Evolutionary conservation across 1,284 basidiomycete species (phyloP).

Genomic region (Malassezia brasiliensis): DNA sequence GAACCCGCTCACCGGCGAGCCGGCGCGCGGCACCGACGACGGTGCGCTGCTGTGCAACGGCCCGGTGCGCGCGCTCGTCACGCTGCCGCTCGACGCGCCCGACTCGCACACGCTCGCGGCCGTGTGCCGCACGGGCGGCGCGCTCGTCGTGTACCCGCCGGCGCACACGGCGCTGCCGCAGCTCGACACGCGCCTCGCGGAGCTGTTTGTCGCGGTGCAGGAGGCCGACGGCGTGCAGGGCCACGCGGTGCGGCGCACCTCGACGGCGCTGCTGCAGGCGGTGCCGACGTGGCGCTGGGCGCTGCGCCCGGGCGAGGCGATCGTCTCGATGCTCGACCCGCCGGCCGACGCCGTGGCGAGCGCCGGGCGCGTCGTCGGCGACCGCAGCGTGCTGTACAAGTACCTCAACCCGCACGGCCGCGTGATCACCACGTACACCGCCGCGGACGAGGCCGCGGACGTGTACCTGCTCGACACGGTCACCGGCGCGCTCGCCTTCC

Average conservation of each 20-base stretch:
- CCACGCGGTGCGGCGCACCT: constrained; percentile 17
- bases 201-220: constrained; percentile 22
- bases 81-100: constrained; percentile 16
- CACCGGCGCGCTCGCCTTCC: constrained; percentile 64
- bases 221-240: constrained; percentile 20
- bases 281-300: constrained; percentile 25
- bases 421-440: constrained; percentile 58
- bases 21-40: constrained; percentile 20
- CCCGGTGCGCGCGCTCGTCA: not conserved
- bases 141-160: constrained; percentile 24
- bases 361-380: constrained; percentile 67
- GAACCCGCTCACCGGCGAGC: constrained; percentile 41
- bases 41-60: constrained; percentile 3
- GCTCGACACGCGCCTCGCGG: constrained; percentile 21
- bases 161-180: constrained; percentile 23
- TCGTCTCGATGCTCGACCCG: constrained; percentile 22
- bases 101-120: constrained; percentile 55
- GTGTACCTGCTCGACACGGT: constrained; percentile 68
- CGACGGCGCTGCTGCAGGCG: not conserved
- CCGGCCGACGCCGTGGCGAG: constrained; percentile 21
- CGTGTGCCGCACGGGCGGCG: constrained; percentile 54
- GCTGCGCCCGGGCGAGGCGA: constrained; percentile 23
- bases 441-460: constrained; percentile 50
- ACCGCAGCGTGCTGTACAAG: constrained; percentile 84
- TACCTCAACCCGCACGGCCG: constrained; percentile 77